Base-by-base conservation (phyloP, 768 basidiomycete species). In the Amanita fuliginea region DNA sequence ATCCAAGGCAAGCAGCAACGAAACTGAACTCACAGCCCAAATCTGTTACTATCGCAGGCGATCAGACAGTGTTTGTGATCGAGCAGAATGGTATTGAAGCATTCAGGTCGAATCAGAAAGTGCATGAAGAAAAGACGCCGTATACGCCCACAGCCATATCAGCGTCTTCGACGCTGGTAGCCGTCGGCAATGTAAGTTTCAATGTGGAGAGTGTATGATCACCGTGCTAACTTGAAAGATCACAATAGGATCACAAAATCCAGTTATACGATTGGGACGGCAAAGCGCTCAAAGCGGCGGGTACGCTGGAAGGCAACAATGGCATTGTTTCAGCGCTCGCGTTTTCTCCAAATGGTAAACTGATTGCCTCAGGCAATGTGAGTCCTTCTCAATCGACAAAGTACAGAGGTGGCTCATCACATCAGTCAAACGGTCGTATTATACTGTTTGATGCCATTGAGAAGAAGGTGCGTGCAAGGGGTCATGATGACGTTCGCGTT, bases 291-390 rank as follows among this genome's bases (percentile, higher is more conserved):
- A 76, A 69, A 42, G 81, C 84, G 60, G 62, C 60, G 24, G 75
- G 64, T 0, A 68, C 76, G 2, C 67, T 87, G 7, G 80, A 83
- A 54, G 80, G 78, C 28, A 85, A 86, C 62, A 77, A 76, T 55
- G 86, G 81, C 11, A 67, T 77, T 6, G 69, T 97, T 16, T 82
- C 81, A 36, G 80, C 80, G 0, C 62, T 97, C 5, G 77, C 86
- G 0, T 86, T 96, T 66, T 87, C 89, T 0, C 78, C 81, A 0
- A 81, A 95, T 61, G 87, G 86, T 0, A 69, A 66, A 18, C 65
- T 80, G 33, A 71, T 98, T 9, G 90, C 86, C 47, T 75, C 83
- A 5, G 95, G 94, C 42, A 92, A 97, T 65, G 92, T 94, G 57
- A 65, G 87, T 74, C 10, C 34, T 36, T 32, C 18, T 35, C 9